Evolutionary conservation across 2,329 filamentous ascomycete species (phyloP), one percentile per base, ranked within the genome.

Genomic region (Cadophora luteo-olivacea): DNA sequence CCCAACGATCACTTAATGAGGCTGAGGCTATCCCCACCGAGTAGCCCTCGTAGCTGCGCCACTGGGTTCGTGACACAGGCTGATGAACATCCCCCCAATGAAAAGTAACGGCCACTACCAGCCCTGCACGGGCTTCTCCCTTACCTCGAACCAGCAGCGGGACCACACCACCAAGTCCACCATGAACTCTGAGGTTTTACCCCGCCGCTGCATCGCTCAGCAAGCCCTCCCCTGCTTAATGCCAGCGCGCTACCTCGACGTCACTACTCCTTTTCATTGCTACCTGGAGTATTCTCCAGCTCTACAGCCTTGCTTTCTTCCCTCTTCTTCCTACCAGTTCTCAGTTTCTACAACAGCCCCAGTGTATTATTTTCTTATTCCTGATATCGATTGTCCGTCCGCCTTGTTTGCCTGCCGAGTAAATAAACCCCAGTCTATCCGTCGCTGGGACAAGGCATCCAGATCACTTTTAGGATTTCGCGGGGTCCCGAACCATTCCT

Each of bases 231-330:
- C 25, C 32, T 38, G 36, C 19, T n/a, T 38, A 38, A 32, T 38
- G 55, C 55, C 55, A 58, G 32, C 55, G 33, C 55, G 55, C 55
- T 58, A 58, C n/a, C 55, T 58, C 65, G 70, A 68, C 68, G 70
- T 71, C 70, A 71, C 68, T 67, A 45, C 61, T 32, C 25, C 58
- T 57, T 67, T 58, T 61, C 45, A 29, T 61, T 68, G 69, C 41
- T 70, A 71, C 68, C 71, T 71, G 64, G 14, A 32, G 5, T 60
- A 8, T 64, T 69, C 58, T 38, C 68, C 68, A 72, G 45, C 45
- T 69, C 71, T 72, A 36, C 61, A 68, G 66, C 68, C 64, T 68
- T 66, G 57, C 51, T 45, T 64, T 60, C 32, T 16, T 65, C 52
- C 61, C 36, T 60, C 48, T 14, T 61, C 61, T 38, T 19, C 19